phyloP scores from a whole-genome alignment of 306 rosid genomes.

The Casuarina cunninghamiana region DNA sequence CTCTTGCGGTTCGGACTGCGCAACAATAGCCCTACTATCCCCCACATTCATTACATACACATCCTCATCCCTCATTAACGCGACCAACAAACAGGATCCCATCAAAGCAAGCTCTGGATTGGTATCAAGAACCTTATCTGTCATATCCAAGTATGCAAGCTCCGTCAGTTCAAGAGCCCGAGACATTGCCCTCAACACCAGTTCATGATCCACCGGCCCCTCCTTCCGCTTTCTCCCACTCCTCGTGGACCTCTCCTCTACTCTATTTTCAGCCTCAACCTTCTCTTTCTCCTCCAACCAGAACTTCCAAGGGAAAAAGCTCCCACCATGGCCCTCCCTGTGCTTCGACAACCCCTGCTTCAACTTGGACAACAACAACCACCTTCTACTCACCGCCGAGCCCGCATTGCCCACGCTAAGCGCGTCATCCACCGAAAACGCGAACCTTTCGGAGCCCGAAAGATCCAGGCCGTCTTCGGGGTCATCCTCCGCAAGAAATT shows the following conservation, averaged over 20 bases:
- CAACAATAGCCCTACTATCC: constrained; percentile 87
- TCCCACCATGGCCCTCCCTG: constrained; percentile 60
- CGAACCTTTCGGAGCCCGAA: constrained; percentile 91
- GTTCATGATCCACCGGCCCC: constrained; percentile 74
- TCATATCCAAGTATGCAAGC: constrained; percentile 76
- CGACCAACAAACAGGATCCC: constrained; percentile 86
- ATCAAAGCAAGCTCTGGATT: constrained; percentile 88
- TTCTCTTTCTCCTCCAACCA: constrained; percentile 71
- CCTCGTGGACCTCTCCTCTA: constrained; percentile 46
- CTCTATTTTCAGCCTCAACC: constrained; percentile 56
- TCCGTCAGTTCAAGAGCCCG: constrained; percentile 78
- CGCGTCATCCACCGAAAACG: constrained; percentile 89
- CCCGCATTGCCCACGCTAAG: constrained; percentile 77
- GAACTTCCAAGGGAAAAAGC: constrained; percentile 61
- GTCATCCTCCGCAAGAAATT: constrained; percentile 76
- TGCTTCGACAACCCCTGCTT: constrained; percentile 80
- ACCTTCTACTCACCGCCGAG: constrained; percentile 70
- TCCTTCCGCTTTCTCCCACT: constrained; percentile 65
- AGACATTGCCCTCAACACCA: constrained; percentile 75
- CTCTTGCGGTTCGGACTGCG: constrained; percentile 63
- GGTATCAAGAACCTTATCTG: constrained; percentile 74
- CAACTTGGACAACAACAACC: constrained; percentile 73
- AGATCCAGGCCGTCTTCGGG: constrained; percentile 82
- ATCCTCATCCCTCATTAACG: constrained; percentile 89
- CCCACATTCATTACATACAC: constrained; percentile 98